A percentile compares a stretch with the other conserved stretches of the same genome.
phyloP scores from a whole-genome alignment of 192 early-diverging fungal species.

The Backusella macrospora region DNA sequence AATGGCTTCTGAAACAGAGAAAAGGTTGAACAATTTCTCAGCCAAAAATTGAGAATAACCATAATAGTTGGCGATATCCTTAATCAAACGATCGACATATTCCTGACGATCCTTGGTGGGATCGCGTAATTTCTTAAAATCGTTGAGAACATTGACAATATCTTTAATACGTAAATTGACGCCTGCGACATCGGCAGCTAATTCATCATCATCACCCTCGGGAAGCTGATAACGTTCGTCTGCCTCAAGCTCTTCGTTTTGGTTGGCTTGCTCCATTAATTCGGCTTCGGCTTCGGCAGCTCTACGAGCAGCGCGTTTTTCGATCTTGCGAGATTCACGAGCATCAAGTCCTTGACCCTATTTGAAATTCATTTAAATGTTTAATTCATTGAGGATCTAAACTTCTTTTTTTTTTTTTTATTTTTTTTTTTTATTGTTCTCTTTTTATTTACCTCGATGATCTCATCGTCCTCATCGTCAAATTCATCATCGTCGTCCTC shows the following conservation, averaged over 20 bases:
- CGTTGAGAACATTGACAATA: slow-evolving; percentile 83
- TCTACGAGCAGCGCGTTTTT: slow-evolving; percentile 68
- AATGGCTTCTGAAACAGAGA: slow-evolving; percentile 87
- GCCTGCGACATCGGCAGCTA: slow-evolving; percentile 61
- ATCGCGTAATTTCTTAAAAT: slow-evolving; percentile 87
- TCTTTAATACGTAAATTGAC: slow-evolving; percentile 91
- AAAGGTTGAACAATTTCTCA: slow-evolving; percentile 91
- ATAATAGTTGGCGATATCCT: slow-evolving; percentile 93
- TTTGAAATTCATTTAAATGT: slow-evolving; percentile 12
- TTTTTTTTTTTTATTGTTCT: background rate
- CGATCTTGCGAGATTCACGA: slow-evolving; percentile 59
- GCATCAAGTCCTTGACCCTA: slow-evolving; percentile 53
- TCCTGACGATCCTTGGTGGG: slow-evolving; percentile 75
- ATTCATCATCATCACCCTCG: slow-evolving; percentile 65
- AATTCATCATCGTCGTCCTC: slow-evolving; percentile 33
- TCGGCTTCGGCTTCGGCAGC: slow-evolving; percentile 70
- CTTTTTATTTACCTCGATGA: slow-evolving; percentile 26
- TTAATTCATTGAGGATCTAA: background rate
- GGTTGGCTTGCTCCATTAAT: slow-evolving; percentile 68
- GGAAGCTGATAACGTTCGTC: slow-evolving; percentile 72
- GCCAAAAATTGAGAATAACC: slow-evolving; percentile 92
- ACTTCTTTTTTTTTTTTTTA: no score
- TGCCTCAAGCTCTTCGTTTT: slow-evolving; percentile 75
- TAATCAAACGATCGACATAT: slow-evolving; percentile 84
- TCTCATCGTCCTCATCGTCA: slow-evolving; percentile 44